These are phyloP conservation scores for Pythium sp. DNA, from an alignment of 352 stramenopile species.

Conservation along the genomic window DNA sequence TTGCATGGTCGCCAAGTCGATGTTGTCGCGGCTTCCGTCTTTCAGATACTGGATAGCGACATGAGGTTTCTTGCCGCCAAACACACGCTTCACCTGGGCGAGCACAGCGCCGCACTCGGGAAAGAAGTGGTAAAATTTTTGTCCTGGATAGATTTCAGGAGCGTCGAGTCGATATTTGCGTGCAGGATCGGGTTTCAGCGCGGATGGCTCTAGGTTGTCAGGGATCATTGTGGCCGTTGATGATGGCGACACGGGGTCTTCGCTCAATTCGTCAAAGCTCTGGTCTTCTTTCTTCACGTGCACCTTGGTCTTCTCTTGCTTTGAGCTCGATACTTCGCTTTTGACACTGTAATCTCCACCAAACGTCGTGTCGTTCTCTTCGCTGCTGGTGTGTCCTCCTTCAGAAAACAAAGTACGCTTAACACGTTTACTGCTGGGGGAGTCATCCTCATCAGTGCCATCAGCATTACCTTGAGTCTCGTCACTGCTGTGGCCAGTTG, in stretches of 20 bases:
- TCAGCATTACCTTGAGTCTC: slow-evolving; percentile 15
- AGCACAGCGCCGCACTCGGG: slow-evolving; percentile 52
- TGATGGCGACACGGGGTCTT: slow-evolving; percentile 6
- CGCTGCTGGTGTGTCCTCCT: slow-evolving; percentile 46
- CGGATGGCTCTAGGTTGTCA: slow-evolving; percentile 39
- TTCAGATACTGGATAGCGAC: slow-evolving; percentile 64
- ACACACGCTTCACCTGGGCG: slow-evolving; percentile 68
- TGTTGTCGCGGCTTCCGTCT: slow-evolving; percentile 47
- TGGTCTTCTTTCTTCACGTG: slow-evolving; percentile 12
- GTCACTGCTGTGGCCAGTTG: not conserved
- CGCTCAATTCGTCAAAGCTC: slow-evolving; percentile 6
- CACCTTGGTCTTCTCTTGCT: not conserved
- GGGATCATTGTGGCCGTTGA: not conserved
- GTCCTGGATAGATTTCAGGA: slow-evolving; percentile 54
- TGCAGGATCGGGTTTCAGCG: slow-evolving; percentile 47
- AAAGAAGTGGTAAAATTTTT: slow-evolving; percentile 79
- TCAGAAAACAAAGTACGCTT: slow-evolving; percentile 72
- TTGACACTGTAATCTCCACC: not conserved
- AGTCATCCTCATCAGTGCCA: slow-evolving; percentile 16
- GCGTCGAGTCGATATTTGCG: slow-evolving; percentile 45
- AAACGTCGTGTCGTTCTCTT: slow-evolving; percentile 44
- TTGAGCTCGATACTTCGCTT: not conserved
- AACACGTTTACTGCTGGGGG: slow-evolving; percentile 32
- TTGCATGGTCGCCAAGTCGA: slow-evolving; percentile 69
- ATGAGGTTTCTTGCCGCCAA: slow-evolving; percentile 78